Evolutionary conservation across 805 yeast species (phyloP), one percentile per base, ranked within the genome.

Genomic region (Blastobotrys attinorum): DNA sequence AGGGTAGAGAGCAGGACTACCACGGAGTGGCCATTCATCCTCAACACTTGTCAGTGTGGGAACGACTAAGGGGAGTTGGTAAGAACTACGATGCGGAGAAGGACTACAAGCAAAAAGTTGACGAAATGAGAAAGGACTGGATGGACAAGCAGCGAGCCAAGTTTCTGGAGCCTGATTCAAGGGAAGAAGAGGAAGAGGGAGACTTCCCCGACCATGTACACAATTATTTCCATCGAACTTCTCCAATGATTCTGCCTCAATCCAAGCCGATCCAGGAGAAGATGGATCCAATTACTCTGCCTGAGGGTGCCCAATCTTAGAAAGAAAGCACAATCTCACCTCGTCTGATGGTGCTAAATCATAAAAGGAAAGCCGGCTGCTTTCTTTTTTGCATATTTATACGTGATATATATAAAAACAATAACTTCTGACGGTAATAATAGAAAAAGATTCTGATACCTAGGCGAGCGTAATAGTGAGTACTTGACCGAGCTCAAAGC

Each of bases 11-110:
- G 11, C 38, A 55, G 42, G 68, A 63, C 47, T 63, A 63, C 60
- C 67, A 63, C 48, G 68, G 68, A 44, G 53, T 63, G 35, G 68
- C 68, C 48, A 54, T 63, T 45, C 53, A 61, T 54, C 62, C 62
- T 8, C 54, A 46, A 45, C 68, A 63, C 46, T 39, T 63, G 50
- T 60, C 65, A 1, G 37, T 47, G 41, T 63, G 65, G 64, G 68
- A 63, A 59, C 55, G 59, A 37, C 43, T 52, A 43, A 48, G 60
- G 27, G 64, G 65, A 25, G 56, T 55, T 21, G 54, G 49, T 46
- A 63, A 62, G 59, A 44, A 56, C 53, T 63, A 63, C 59, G 56
- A 63, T 53, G 59, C 66, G 32, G 66, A 60, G 50, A 54, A 56
- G 22, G 68, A 63, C 48, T 60, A 58, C 61, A 56, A 62, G 59